Evolutionary conservation across 1,284 basidiomycete genomes (phyloP), one percentile per base, ranked within the genome.

Genomic region (Tetrapyrgos nigripes): DNA sequence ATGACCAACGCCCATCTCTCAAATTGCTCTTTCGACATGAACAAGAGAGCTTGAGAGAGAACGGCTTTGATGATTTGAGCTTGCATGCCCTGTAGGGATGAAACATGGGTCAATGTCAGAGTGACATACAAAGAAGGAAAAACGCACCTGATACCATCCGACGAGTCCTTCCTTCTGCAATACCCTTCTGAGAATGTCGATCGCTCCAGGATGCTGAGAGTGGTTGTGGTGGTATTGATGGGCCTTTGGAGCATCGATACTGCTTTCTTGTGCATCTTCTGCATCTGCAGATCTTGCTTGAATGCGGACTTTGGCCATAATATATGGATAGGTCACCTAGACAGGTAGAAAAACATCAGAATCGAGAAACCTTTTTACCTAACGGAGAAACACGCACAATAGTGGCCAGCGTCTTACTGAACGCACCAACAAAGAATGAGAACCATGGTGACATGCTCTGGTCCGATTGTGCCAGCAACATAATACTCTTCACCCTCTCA

Each of bases 251-350:
- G 69, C 67, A 26, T 67, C 62, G 28, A 70, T 53, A 57, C 77
- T 74, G 29, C 78, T 73, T 50, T 78, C 76, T n/a, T 66, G 64
- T 19, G 77, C 82, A 17, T 83, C 84, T 35, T 86, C 83, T 5
- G 63, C 68, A 62, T 86, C 83, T 11, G 83, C 82, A 43, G 82
- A 82, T 24, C 88, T 83, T 23, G 97, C 94, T 77, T 99, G 97
- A 28, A 99, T 91, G 47, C 97, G 88, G 43, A 98, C 94, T 83
- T 99, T 99, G 57, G 97, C 95, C 92, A 97, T 93, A 65, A 96
- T 96, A 69, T 95, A 95, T 3, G 93, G 93, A 69, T 95, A 95
- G 8, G 93, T 95, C 23, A 94, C 92, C 93, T 94, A 57, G 9
- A 27, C 52, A 23, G 19, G 26, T 3, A 43, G 35, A 29, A 9